phyloP scores from a whole-genome alignment of 192 early-diverging fungal genomes.

The Ambispora gerdemannii region DNA sequence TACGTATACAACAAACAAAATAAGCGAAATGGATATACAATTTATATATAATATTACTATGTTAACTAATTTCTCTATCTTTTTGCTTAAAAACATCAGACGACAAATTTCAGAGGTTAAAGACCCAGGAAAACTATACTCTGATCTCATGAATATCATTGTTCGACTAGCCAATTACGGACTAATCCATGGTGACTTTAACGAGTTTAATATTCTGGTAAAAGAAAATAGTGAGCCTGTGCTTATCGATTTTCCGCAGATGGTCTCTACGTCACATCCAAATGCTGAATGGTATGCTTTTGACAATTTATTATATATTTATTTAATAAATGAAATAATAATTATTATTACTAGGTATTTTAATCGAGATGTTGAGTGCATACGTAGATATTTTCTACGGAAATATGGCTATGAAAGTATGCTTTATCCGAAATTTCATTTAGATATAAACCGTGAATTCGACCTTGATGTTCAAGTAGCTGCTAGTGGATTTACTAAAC shows the following conservation, averaged over 20 bases:
- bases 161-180: slow-evolving; percentile 92
- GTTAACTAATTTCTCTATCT: not conserved
- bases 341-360: slow-evolving; percentile 66
- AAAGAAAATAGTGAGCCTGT: slow-evolving; percentile 77
- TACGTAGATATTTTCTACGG: slow-evolving; percentile 86
- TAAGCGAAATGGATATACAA: slow-evolving; percentile 1
- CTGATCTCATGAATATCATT: slow-evolving; percentile 91
- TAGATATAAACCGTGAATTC: slow-evolving; percentile 82
- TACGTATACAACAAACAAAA: slow-evolving; percentile 31
- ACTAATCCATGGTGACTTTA: slow-evolving; percentile 98
- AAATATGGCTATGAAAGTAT: slow-evolving; percentile 89
- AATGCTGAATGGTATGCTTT: slow-evolving; percentile 81
- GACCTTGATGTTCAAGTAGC: slow-evolving; percentile 93
- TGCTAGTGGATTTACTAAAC: slow-evolving; percentile 92
- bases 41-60: not conserved
- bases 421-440: slow-evolving; percentile 86
- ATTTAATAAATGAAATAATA: not conserved
- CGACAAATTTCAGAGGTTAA: slow-evolving; percentile 84
- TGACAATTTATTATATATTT: not conserved
- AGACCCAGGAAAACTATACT: slow-evolving; percentile 91
- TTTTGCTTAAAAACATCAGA: slow-evolving; percentile 31
- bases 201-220: slow-evolving; percentile 98
- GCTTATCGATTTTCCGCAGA: slow-evolving; percentile 99
- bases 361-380: slow-evolving; percentile 98
- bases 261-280: slow-evolving; percentile 95